Base-by-base conservation (phyloP, 108 stramenopile species). In the Nitzschia sp. region DNA sequence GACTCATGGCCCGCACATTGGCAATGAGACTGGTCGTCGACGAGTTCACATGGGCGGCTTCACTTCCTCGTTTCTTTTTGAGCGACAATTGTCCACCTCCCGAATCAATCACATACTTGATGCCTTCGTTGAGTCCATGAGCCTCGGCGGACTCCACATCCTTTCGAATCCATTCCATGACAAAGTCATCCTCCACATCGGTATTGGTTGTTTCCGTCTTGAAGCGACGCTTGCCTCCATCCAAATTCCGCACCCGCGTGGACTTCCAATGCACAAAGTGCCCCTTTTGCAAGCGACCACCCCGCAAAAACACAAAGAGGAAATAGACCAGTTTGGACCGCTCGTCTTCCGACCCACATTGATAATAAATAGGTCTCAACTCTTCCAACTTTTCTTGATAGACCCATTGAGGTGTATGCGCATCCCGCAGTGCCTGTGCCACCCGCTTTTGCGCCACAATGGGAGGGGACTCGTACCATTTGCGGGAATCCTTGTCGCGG, bases 21-120 rank as follows among this genome's bases (percentile, higher is more conserved):
- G 29, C 29, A 34, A 34, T 34, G 29, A 34, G 29, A 34, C 29
- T 34, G 29, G 29, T 34, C 1, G 29, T 34, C 3, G 29, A 34
- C 3, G 29, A 34, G 29, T 34, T 34, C 29, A 34, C 5, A 34
- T 34, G 29, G 5, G 29, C 29, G 1, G 29, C 29, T 34, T 34
- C 29, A 34, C 29, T 34, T 34, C 29, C 29, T 34, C 29, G 29
- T 34, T 34, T 34, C 29, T 34, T 34, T 34, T 34, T 34, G 29
- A 34, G 29, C 29, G 29, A 34, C 29, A 48, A 48, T 48, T 48
- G 46, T 48, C 3, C n/a, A 17, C 17, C 17, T 3, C 46, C 14
- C 17, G 46, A 48, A 48, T 48, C 46, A 48, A 48, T 48, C 46
- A 48, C 46, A 17, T 48, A 48, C 46, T 48, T 48, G 46, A 48